Percentiles rank a stretch among this genome's conserved stretches.
Conservation (phyloP, 2,329 filamentous ascomycete species). For the Stenocarpella maydis region DNA sequence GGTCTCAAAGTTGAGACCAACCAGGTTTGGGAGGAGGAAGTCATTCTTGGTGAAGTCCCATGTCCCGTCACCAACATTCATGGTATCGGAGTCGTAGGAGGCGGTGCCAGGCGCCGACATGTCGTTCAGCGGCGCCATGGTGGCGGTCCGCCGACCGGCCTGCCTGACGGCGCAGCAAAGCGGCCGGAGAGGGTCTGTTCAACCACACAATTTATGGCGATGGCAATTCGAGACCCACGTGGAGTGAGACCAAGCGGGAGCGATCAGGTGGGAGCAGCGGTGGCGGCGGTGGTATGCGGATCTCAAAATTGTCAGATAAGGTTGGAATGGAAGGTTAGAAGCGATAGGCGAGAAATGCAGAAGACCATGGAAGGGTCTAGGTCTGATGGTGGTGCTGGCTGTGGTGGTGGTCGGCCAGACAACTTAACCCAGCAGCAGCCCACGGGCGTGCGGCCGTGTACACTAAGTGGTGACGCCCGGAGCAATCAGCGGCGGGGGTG, state of each 20-base stretch:
- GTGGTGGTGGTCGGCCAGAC: constrained; percentile 24
- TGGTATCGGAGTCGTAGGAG: constrained; percentile 76
- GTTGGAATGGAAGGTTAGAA: constrained; percentile 28
- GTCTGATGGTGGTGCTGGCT: not conserved
- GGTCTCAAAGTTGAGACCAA: constrained; percentile 80
- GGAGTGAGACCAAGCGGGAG: not conserved
- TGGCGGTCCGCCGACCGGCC: constrained; percentile 49
- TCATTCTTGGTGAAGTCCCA: constrained; percentile 82
- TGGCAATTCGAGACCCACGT: constrained; percentile 15
- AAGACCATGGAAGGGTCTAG: constrained; percentile 9
- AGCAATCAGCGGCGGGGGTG: constrained; percentile 15
- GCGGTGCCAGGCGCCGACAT: constrained; percentile 76
- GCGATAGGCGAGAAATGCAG: constrained; percentile 17
- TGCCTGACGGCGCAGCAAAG: constrained; percentile 23
- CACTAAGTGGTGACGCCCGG: constrained; percentile 13
- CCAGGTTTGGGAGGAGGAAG: constrained; percentile 80
- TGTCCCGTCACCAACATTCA: constrained; percentile 82
- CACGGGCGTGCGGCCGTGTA: not conserved
- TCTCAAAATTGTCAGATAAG: constrained; percentile 17
- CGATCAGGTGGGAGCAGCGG: not conserved
- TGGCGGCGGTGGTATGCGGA: not conserved
- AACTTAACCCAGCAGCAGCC: constrained; percentile 15
- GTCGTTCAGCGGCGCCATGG: constrained; percentile 67
- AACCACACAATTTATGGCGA: not conserved
- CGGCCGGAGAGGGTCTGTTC: not conserved